Conservation (phyloP, 768 basidiomycete species). For the Calvatia gigantea region DNA sequence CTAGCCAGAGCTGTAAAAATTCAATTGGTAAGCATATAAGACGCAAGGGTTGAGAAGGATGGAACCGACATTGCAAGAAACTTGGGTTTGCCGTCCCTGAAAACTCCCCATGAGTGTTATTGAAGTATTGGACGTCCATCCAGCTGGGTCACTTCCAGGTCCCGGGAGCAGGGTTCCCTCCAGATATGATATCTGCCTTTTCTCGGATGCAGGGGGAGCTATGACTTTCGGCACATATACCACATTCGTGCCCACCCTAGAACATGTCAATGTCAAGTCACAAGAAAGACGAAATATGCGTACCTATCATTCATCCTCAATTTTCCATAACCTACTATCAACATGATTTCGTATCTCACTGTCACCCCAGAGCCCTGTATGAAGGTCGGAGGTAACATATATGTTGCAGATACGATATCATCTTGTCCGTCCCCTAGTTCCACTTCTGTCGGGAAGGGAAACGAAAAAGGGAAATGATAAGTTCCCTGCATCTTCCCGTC, state of each 20-base stretch:
- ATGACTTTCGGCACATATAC: slow-evolving; percentile 16
- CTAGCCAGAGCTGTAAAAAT: slow-evolving; percentile 19
- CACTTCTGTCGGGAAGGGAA: slow-evolving; percentile 31
- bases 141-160: slow-evolving; percentile 18
- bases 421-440: slow-evolving; percentile 10
- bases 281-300: slow-evolving; percentile 4
- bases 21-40: not conserved
- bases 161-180: slow-evolving; percentile 16
- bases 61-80: not conserved
- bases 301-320: slow-evolving; percentile 36
- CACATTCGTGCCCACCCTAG: slow-evolving; percentile 22
- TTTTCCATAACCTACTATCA: slow-evolving; percentile 33
- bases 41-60: not conserved
- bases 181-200: slow-evolving; percentile 19
- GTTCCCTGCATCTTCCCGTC: slow-evolving; percentile 31
- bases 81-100: slow-evolving; percentile 2
- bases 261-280: not conserved
- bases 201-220: slow-evolving; percentile 15
- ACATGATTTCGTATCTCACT: slow-evolving; percentile 32
- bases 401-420: slow-evolving; percentile 1
- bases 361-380: slow-evolving; percentile 24
- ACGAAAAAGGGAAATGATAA: slow-evolving; percentile 37
- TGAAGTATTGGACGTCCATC: slow-evolving; percentile 15
- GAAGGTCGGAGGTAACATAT: slow-evolving; percentile 31
- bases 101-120: slow-evolving; percentile 1